Conservation (phyloP, 768 basidiomycete species). For the Mycena epipterygia region DNA sequence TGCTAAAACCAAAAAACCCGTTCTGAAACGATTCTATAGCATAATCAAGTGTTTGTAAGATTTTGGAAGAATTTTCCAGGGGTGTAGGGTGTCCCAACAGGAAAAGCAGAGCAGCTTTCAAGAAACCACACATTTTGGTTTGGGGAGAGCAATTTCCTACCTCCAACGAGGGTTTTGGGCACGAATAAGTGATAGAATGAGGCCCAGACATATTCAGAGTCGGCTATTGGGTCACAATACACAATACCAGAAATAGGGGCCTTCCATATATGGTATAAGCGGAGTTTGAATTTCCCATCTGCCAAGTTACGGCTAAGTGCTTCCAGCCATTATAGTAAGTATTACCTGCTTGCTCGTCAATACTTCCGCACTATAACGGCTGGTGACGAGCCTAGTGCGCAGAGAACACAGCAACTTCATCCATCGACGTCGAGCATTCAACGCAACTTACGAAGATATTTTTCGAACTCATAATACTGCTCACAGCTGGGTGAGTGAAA, state of each 20-base stretch:
- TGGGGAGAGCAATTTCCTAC: not conserved
- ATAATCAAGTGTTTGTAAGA: not conserved
- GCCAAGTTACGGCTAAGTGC: too few species aligned
- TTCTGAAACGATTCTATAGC: not conserved
- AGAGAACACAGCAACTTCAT: too few species aligned
- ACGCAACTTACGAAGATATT: too few species aligned
- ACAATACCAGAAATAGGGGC: constrained; percentile 2
- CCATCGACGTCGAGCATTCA: too few species aligned
- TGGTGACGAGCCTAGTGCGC: not conserved
- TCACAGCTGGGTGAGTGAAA: too few species aligned
- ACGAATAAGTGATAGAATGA: not conserved
- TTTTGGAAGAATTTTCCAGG: not conserved
- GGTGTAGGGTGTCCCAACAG: not conserved
- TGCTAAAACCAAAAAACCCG: not conserved
- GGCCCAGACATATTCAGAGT: constrained; percentile 2
- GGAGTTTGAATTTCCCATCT: constrained; percentile 4
- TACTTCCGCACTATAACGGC: not conserved
- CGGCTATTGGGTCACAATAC: not conserved
- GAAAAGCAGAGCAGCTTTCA: not conserved
- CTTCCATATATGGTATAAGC: constrained; percentile 8
- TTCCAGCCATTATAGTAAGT: too few species aligned
- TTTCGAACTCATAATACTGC: too few species aligned
- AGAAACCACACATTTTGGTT: not conserved
- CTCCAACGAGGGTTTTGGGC: not conserved
- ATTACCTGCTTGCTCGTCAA: too few species aligned